These are phyloP conservation scores for Fusarium sp. DNA, from an alignment of 2,329 filamentous ascomycete genomes.

Conservation along the genomic window DNA sequence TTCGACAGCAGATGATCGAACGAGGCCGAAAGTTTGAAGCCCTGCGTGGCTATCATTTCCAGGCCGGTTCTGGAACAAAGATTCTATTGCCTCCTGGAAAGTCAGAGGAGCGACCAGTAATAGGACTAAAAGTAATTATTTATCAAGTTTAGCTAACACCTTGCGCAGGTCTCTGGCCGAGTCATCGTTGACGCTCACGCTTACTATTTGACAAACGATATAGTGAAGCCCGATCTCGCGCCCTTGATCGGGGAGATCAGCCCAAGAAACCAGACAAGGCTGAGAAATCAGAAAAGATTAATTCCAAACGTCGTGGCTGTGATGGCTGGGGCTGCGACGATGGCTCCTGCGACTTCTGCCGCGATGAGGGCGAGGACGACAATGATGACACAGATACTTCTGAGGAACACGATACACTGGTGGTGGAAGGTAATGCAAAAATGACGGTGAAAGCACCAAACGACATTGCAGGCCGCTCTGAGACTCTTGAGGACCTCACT, in stretches of 20 bases:
- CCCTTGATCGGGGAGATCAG: background rate
- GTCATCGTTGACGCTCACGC: constrained; percentile 50
- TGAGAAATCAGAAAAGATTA: background rate
- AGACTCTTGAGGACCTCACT: constrained; percentile 42
- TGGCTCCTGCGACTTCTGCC: no score
- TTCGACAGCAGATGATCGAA: constrained; percentile 41
- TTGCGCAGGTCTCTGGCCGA: constrained; percentile 36
- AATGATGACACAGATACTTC: background rate
- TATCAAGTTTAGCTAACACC: background rate
- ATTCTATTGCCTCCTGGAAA: constrained; percentile 39
- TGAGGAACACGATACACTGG: background rate
- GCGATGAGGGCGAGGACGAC: background rate
- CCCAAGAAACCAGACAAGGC: background rate
- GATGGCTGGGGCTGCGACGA: background rate
- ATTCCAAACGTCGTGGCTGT: background rate
- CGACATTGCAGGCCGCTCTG: constrained; percentile 11
- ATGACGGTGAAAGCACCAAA: background rate
- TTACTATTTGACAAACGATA: constrained; percentile 47
- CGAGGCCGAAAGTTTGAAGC: constrained; percentile 47
- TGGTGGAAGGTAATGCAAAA: background rate
- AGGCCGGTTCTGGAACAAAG: constrained; percentile 43
- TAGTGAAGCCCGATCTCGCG: constrained; percentile 43
- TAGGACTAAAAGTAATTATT: background rate
- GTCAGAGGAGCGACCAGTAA: constrained; percentile 42
- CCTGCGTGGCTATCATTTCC: constrained; percentile 48